Base-by-base conservation (phyloP, 2,329 filamentous ascomycete species). In the Aphanocladium album region DNA sequence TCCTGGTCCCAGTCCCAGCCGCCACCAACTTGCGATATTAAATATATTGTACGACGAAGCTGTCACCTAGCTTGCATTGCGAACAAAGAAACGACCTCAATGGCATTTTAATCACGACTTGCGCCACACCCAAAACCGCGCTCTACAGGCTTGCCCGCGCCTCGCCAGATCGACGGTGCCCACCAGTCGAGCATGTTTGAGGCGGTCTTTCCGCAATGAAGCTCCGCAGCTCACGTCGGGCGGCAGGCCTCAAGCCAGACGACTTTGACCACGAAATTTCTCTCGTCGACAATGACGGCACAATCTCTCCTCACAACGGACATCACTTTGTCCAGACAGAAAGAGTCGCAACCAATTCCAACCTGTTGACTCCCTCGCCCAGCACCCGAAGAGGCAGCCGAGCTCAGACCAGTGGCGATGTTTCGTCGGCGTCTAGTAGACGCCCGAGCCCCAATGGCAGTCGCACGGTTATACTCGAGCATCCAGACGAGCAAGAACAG, bases 251-350 rank as follows among this genome's bases (percentile, higher is more conserved):
- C 61, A 80, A 81, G 71, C 83, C 86, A 64, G 77, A 75, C 70
- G 84, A 88, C 66, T 88, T 87, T 69, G 86, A 89, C 67, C 89
- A 90, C 73, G 86, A 87, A 71, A 92, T 93, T 69, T 75, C 71
- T 65, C 83, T 93, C 41, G 78, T 90, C 65, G 87, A 91, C 71
- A 76, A 79, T 60, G 77, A 78, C 68, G 64, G 70, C 63, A 66
- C 64, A 39, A 19, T 52, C 2, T 60, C 61, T 19, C 49, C 61
- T 8, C 14, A 59, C 14, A 23, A 62, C 1, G 49, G 55, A n/a
- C 46, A 52, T 21, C 55, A 57, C 46, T 53, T 60, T 21, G 57
- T 39, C 39, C 61, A 62, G 46, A 51, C 59, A 19, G 51, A 53
- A 23, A 30, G 56, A n/a, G 59, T 57, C n/a, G 47, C 21, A 5